A percentile compares a stretch with the other conserved stretches of the same genome.
Evolutionary conservation across 306 rosid species (phyloP).

Genomic region (Pyrus betulifolia): DNA sequence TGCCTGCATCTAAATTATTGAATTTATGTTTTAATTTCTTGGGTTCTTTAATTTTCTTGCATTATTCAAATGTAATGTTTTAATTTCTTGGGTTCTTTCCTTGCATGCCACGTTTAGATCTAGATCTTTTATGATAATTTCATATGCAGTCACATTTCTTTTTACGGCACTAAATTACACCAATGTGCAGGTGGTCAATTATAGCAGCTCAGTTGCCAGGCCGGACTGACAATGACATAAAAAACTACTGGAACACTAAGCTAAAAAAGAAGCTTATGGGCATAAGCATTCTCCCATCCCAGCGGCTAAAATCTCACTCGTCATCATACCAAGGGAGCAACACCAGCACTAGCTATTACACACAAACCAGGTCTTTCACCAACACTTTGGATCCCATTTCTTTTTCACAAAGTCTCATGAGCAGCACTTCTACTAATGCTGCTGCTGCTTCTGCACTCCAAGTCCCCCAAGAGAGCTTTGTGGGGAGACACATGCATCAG

Average conservation of each 20-base stretch:
- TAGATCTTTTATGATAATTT: slow-evolving; percentile 12
- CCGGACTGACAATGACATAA: slow-evolving; percentile 86
- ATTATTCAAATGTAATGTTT: neutral
- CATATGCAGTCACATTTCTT: neutral
- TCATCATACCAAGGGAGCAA: slow-evolving; percentile 23
- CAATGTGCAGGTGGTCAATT: slow-evolving; percentile 71
- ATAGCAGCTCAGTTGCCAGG: slow-evolving; percentile 87
- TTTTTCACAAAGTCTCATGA: slow-evolving; percentile 32
- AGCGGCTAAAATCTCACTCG: slow-evolving; percentile 17
- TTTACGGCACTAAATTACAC: neutral
- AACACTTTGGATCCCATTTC: slow-evolving; percentile 33
- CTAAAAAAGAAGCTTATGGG: slow-evolving; percentile 71
- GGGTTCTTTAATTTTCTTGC: too few species aligned
- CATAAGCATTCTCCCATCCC: slow-evolving; percentile 17
- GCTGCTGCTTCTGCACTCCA: slow-evolving; percentile 11
- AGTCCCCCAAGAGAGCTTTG: slow-evolving; percentile 40
- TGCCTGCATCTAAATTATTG: too few species aligned
- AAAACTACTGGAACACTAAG: slow-evolving; percentile 94
- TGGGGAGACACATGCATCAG: slow-evolving; percentile 20
- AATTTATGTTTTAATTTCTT: too few species aligned
- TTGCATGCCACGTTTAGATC: slow-evolving; percentile 12
- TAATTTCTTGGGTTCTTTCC: neutral
- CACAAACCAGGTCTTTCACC: slow-evolving; percentile 21
- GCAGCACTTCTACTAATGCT: slow-evolving; percentile 13
- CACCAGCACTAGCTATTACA: slow-evolving; percentile 14